Evolutionary conservation across 129 eudicot genomes (phyloP).

Genomic region (Tagetes patula): DNA sequence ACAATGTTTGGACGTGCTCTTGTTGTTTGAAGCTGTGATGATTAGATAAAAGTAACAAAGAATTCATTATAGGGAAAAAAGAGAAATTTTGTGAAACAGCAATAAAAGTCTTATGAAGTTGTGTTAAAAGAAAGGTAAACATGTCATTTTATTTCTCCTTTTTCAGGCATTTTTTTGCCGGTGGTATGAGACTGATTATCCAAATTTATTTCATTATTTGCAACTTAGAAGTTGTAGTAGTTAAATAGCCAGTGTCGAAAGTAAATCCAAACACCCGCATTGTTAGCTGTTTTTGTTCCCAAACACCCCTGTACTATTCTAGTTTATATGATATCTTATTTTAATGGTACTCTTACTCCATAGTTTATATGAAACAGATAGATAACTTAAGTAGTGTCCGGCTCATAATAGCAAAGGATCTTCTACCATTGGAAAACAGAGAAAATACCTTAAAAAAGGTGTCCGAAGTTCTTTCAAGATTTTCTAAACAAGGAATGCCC

Average conservation of each 20-base stretch:
- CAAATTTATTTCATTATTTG: neutral
- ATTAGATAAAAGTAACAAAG: neutral
- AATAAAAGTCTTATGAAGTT: neutral
- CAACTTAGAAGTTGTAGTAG: slow-evolving; percentile 6
- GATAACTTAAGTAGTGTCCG: slow-evolving; percentile 75
- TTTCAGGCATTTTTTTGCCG: neutral
- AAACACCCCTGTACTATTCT: neutral
- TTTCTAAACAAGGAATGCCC: slow-evolving; percentile 79
- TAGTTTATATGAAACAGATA: slow-evolving; percentile 50
- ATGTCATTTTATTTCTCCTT: neutral
- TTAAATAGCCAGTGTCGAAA: neutral
- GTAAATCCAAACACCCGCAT: neutral
- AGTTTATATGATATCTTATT: neutral
- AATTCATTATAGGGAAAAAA: neutral
- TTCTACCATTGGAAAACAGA: slow-evolving; percentile 79
- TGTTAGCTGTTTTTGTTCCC: neutral
- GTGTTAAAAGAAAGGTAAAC: neutral
- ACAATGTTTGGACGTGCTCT: neutral
- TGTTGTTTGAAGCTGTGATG: neutral
- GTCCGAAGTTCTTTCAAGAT: slow-evolving; percentile 78
- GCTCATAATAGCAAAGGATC: slow-evolving; percentile 83
- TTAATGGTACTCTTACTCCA: slow-evolving; percentile 6
- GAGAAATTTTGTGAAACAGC: neutral
- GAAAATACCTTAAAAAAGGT: slow-evolving; percentile 91
- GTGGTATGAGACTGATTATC: neutral